Percentiles rank a stretch among this genome's conserved stretches.
Evolutionary conservation across 805 yeast genomes (phyloP).

Genomic region (Sugiyamaella qingdaonensis): DNA sequence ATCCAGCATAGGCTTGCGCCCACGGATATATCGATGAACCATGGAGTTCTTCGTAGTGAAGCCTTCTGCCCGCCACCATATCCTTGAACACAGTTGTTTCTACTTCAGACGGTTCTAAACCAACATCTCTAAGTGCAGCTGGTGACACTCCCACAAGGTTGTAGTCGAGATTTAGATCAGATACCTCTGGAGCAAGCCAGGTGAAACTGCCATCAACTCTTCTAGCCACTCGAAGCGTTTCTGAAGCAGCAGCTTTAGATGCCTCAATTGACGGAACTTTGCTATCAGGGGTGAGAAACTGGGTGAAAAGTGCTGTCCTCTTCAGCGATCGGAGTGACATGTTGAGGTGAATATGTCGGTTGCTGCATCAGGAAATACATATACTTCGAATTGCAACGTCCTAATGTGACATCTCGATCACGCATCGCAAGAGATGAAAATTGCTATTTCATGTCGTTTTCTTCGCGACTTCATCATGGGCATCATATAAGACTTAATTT

Average conservation of each 20-base stretch:
- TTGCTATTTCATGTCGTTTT: too few relatives aligned
- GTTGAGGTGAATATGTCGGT: background rate
- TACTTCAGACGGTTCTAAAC: slow-evolving; percentile 41
- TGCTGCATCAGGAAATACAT: background rate
- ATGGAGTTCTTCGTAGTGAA: slow-evolving; percentile 34
- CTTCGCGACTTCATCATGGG: too few relatives aligned
- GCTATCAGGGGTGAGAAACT: slow-evolving; percentile 35
- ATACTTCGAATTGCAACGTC: too few relatives aligned
- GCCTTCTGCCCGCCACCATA: slow-evolving; percentile 59
- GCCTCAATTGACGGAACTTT: slow-evolving; percentile 37
- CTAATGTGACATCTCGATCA: too few relatives aligned
- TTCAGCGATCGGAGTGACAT: slow-evolving; percentile 14
- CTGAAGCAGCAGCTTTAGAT: slow-evolving; percentile 28
- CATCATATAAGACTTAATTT: too few relatives aligned
- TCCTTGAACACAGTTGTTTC: slow-evolving; percentile 45
- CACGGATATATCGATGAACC: slow-evolving; percentile 59
- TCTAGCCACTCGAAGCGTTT: slow-evolving; percentile 50
- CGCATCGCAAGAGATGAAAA: too few relatives aligned
- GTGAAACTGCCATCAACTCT: slow-evolving; percentile 62
- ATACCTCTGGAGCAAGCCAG: slow-evolving; percentile 58
- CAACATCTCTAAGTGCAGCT: slow-evolving; percentile 58
- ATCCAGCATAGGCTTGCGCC: slow-evolving; percentile 91
- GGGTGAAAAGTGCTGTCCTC: slow-evolving; percentile 32
- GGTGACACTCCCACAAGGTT: slow-evolving; percentile 55
- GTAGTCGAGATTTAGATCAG: slow-evolving; percentile 31